Evolutionary conservation across 148 eudicot genomes (phyloP).

Genomic region (Cornus controversa): DNA sequence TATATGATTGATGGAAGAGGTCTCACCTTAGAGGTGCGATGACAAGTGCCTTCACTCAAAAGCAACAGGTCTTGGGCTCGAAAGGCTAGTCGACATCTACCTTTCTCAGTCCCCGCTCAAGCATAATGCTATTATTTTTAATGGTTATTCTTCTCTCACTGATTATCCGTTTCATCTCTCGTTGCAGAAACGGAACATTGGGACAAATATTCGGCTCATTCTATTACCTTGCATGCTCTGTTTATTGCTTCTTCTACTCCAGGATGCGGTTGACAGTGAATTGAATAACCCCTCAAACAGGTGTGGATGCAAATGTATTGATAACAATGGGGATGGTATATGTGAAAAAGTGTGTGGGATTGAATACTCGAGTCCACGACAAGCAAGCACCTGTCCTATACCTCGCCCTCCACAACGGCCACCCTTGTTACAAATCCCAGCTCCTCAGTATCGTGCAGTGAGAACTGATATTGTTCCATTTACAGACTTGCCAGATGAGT

Average conservation of each 20-base stretch:
- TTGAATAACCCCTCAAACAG: conserved; percentile 44
- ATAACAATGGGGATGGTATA: conserved; percentile 36
- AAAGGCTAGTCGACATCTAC: no score
- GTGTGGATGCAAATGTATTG: conserved; percentile 71
- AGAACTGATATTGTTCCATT: conserved; percentile 34
- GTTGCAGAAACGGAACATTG: conserved; percentile 61
- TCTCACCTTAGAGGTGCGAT: no score
- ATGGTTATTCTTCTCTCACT: background rate
- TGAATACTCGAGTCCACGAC: conserved; percentile 67
- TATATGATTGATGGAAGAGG: no score
- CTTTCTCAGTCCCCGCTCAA: no score
- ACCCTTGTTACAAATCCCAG: conserved; percentile 65
- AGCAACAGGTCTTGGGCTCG: no score
- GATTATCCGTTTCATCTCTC: background rate
- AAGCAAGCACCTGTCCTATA: conserved; percentile 46
- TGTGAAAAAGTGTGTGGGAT: conserved; percentile 60
- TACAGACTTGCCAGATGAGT: conserved; percentile 52
- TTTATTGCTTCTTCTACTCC: conserved; percentile 50
- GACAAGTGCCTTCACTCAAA: no score
- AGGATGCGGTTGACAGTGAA: conserved; percentile 47
- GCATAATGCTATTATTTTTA: background rate
- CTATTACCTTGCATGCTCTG: conserved; percentile 58
- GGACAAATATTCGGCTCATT: conserved; percentile 47
- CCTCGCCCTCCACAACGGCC: conserved; percentile 74
- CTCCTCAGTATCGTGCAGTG: conserved; percentile 56